Conservation (phyloP, 2,329 filamentous ascomycete genomes). For the Canariomyces notabilis region DNA sequence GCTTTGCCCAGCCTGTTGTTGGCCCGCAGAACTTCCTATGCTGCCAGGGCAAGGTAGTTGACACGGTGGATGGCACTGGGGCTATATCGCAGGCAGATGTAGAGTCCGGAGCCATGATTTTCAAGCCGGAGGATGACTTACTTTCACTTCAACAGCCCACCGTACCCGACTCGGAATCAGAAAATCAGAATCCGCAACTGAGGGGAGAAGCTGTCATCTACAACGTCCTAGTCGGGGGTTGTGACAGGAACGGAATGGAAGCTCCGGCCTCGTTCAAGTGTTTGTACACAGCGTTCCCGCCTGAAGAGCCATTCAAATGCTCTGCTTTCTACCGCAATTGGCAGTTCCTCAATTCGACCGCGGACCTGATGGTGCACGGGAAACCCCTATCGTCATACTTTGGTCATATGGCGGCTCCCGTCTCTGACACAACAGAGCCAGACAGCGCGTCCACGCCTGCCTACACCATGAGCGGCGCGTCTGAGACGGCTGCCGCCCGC, state of each 20-base stretch:
- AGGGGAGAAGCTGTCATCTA: background rate
- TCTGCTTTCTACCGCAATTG: slow-evolving; percentile 8
- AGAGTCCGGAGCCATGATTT: background rate
- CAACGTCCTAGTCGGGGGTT: slow-evolving; percentile 4
- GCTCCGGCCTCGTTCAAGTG: slow-evolving; percentile 7
- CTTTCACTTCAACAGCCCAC: no score
- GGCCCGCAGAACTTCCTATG: no score
- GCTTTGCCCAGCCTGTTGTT: no score
- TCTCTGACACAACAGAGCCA: no score
- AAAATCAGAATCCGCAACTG: no score
- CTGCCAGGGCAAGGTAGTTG: slow-evolving; percentile 2
- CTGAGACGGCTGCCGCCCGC: background rate
- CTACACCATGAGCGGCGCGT: no score
- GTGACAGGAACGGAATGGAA: background rate
- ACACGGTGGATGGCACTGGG: slow-evolving; percentile 1
- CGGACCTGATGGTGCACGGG: slow-evolving; percentile 1
- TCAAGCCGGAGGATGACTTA: background rate
- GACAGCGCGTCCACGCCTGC: no score
- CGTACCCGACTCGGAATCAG: no score
- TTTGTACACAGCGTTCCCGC: slow-evolving; percentile 5
- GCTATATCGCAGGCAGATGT: slow-evolving; percentile 6
- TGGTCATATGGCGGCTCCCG: background rate
- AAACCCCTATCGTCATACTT: slow-evolving; percentile 3
- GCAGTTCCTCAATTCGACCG: slow-evolving; percentile 9
- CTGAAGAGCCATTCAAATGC: background rate